Evolutionary conservation across 257 asterid species (phyloP), one percentile per base, ranked within the genome.

Genomic region (Mitragyna speciosa): DNA sequence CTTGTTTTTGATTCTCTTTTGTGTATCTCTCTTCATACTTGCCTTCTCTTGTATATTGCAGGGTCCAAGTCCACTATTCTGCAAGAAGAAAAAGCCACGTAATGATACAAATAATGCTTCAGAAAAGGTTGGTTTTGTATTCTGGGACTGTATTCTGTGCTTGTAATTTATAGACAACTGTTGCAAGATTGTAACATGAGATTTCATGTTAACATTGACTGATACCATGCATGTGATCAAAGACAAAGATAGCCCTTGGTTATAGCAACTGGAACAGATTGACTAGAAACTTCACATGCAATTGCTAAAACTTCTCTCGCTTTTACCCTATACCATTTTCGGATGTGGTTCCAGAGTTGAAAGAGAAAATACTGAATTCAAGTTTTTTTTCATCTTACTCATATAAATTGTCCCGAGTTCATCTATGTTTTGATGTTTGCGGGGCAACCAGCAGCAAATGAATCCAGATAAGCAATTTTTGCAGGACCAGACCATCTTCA

Each of bases 1-100:
- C n/a, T 58, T 31, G 7, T 70, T 33, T 45, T n/a, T 39, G 69
- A 41, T 24, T 72, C 79, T 71, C 30, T 31, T 14, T 17, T 61
- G 76, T 45, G 17, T 43, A 17, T 72, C 31, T 58, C 51, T 19
- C 52, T 41, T 56, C 52, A 71, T 24, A 61, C 61, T 67, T 82
- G 31, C 77, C 69, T 71, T 81, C n/a, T 75, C 82, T 75, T 70
- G 56, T 72, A 70, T 69, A 63, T 80, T 80, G 77, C 87, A 95
- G 98, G 97, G 96, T 77, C 98, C 98, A 24, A 92, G 93, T 76
- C 99, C 99, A 45, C 95, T 95, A 36, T 93, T 97, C 2, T 90
- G 97, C 88, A 92, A 85, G 86, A 91, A 89, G 93, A 92, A 90
- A 79, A 89, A 89, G 89, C 82, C 2, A 19, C 82, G 64, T 59